phyloP scores from a whole-genome alignment of 352 stramenopile species.

The Phytophthora aleatoria region DNA sequence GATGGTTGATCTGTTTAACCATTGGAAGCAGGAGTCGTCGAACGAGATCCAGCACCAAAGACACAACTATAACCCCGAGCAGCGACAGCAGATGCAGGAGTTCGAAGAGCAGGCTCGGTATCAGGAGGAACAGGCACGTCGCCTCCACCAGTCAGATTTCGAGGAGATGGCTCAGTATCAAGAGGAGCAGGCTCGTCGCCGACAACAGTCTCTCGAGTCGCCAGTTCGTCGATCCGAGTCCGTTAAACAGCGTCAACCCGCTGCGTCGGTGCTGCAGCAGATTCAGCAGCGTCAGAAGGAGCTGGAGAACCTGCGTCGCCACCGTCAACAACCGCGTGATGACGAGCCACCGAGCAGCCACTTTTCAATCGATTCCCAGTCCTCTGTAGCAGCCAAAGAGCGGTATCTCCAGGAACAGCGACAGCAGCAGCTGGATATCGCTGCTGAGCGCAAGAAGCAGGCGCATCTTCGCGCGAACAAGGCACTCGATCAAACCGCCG shows the following conservation, averaged over 20 bases:
- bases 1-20: constrained; percentile 36
- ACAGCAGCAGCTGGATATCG: constrained; percentile 39
- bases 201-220: constrained; percentile 23
- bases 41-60: constrained; percentile 29
- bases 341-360: constrained; percentile 35
- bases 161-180: constrained; percentile 37
- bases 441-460: constrained; percentile 24
- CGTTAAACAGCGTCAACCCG: constrained; percentile 15
- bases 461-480: constrained; percentile 20
- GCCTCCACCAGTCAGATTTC: constrained; percentile 35
- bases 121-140: constrained; percentile 35
- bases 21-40: constrained; percentile 42
- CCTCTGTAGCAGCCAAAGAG: constrained; percentile 36
- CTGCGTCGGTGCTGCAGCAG: constrained; percentile 30
- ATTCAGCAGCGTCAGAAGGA: constrained; percentile 41
- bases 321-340: constrained; percentile 31
- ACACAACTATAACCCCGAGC: constrained; percentile 17
- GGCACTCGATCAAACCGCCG: constrained; percentile 37
- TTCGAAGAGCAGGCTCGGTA: constrained; percentile 36
- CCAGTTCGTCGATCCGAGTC: constrained; percentile 15
- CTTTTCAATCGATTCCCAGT: constrained; percentile 21
- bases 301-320: constrained; percentile 26
- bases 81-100: constrained; percentile 31
- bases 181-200: constrained; percentile 34
- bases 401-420: constrained; percentile 44